Base-by-base conservation (phyloP, 2,329 filamentous ascomycete species). In the Scedosporium dehoogii region DNA sequence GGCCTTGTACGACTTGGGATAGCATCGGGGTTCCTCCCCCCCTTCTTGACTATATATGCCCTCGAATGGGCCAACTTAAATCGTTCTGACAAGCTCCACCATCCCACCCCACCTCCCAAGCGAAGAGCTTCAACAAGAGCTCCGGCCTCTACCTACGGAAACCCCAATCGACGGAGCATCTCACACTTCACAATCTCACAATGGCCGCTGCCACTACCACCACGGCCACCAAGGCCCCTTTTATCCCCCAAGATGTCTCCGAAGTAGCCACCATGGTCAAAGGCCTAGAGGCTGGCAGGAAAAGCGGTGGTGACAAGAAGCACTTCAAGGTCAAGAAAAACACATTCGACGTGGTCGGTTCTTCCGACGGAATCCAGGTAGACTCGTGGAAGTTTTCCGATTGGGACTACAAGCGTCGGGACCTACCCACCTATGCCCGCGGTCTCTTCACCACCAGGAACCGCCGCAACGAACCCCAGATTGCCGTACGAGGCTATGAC, bases 351-450 rank as follows among this genome's bases (percentile, higher is more conserved):
- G 83, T 97, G 21, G 75, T 78, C 51, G 76, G 77, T 16, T 90
- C 87, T 5, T 79, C 82, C 23, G 79, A 86, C 63, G 79, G 83
- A 27, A 83, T 91, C 66, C 79, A 78, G 5, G 90, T 97, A 63
- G 86, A 94, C 71, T 97, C 93, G 2, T 99, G 94, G 94, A 88
- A 89, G 67, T 88, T 97, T 75, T 86, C 89, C 69, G 94, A 99
- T 67, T 96, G 89, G 88, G 93, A 97, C 70, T 99, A 97, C 82
- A 97, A 97, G 78, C 88, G 88, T 68, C 77, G 78, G 16, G 84
- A 91, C 67, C 82, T 99, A 10, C 94, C 94, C 5, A 96, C 91
- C 1, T 96, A 97, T 73, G 92, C 94, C 5, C 87, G 94, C 61
- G 94, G 94, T 6, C 83, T 99, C 1, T 99, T 99, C 75, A 99